These are phyloP conservation scores for Globisporangium paroecandrum DNA, from an alignment of 352 stramenopile species.

Conservation along the genomic window DNA sequence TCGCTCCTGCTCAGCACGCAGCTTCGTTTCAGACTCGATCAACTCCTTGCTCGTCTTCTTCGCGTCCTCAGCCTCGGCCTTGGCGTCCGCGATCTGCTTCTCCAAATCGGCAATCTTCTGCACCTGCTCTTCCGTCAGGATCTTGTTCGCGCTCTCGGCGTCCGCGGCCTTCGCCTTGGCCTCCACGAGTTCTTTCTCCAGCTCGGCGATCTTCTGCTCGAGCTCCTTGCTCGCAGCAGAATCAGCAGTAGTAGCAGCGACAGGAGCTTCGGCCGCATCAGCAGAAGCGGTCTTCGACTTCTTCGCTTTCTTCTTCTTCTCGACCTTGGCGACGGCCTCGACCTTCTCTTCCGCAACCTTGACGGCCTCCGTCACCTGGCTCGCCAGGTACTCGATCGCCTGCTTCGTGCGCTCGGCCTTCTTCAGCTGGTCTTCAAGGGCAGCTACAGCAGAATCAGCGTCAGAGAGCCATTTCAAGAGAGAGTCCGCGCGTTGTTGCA, in stretches of 20 bases:
- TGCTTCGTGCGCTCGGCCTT: slow-evolving; percentile 40
- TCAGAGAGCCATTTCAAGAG: slow-evolving; percentile 17
- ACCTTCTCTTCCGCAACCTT: slow-evolving; percentile 3
- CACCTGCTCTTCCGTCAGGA: slow-evolving; percentile 11
- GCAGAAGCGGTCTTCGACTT: slow-evolving; percentile 12
- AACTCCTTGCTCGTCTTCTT: slow-evolving; percentile 19
- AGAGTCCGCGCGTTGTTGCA: slow-evolving; percentile 11
- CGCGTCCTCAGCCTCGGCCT: slow-evolving; percentile 11
- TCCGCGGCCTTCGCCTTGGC: slow-evolving; percentile 18
- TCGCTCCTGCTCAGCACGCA: slow-evolving; percentile 25
- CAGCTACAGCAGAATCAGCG: slow-evolving; percentile 19
- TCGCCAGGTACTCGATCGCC: slow-evolving; percentile 27
- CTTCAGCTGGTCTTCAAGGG: slow-evolving; percentile 31
- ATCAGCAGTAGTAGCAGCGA: neutral
- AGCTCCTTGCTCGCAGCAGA: slow-evolving; percentile 4
- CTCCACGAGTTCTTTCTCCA: slow-evolving; percentile 19
- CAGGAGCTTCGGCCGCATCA: slow-evolving; percentile 9
- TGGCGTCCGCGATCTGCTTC: slow-evolving; percentile 18
- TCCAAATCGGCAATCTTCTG: slow-evolving; percentile 24
- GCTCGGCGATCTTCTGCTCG: slow-evolving; percentile 16
- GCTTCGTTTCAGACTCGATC: slow-evolving; percentile 19
- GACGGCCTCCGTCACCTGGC: slow-evolving; percentile 6
- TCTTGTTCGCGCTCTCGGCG: slow-evolving; percentile 17
- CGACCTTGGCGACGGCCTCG: slow-evolving; percentile 1
- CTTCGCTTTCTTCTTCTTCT: slow-evolving; percentile 18